A percentile compares a stretch with the other conserved stretches of the same genome.
These are phyloP conservation scores for Myxozyma melibiosi DNA, from an alignment of 805 yeast genomes.

Conservation along the genomic window DNA sequence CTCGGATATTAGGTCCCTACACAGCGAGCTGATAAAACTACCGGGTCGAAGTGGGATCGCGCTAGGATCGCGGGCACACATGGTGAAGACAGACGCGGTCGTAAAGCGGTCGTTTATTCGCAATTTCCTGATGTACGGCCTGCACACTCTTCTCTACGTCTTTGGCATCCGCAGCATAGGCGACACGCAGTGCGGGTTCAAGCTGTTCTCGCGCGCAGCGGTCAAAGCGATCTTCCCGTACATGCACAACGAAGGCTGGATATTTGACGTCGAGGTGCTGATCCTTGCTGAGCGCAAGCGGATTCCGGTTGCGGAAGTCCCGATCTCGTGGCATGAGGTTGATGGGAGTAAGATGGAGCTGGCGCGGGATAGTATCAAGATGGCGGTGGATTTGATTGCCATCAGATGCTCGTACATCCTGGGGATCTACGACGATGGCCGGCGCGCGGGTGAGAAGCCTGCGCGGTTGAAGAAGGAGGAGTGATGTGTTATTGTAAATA, in stretches of 20 bases:
- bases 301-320: constrained; percentile 71
- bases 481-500: background rate
- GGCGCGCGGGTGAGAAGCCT: background rate
- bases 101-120: constrained; percentile 89
- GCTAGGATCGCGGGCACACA: constrained; percentile 93
- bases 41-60: constrained; percentile 59
- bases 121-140: constrained; percentile 88
- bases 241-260: constrained; percentile 98
- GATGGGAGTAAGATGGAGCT: constrained; percentile 92
- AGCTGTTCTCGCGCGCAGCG: constrained; percentile 77
- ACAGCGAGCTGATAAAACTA: constrained; percentile 44
- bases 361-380: constrained; percentile 83
- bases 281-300: constrained; percentile 73
- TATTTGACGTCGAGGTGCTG: constrained; percentile 91
- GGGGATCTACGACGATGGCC: constrained; percentile 62
- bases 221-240: constrained; percentile 71
- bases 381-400: constrained; percentile 93
- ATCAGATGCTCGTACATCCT: constrained; percentile 84
- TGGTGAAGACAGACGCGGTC: constrained; percentile 94
- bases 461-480: background rate
- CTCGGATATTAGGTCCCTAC: constrained; percentile 52
- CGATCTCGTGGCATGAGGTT: constrained; percentile 96
- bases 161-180: constrained; percentile 86
- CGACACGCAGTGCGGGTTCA: constrained; percentile 98
- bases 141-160: constrained; percentile 80